Percentiles rank a stretch among this genome's conserved stretches.
Evolutionary conservation across 2,329 filamentous ascomycete genomes (phyloP).

Genomic region (Gnomoniopsis sp.): DNA sequence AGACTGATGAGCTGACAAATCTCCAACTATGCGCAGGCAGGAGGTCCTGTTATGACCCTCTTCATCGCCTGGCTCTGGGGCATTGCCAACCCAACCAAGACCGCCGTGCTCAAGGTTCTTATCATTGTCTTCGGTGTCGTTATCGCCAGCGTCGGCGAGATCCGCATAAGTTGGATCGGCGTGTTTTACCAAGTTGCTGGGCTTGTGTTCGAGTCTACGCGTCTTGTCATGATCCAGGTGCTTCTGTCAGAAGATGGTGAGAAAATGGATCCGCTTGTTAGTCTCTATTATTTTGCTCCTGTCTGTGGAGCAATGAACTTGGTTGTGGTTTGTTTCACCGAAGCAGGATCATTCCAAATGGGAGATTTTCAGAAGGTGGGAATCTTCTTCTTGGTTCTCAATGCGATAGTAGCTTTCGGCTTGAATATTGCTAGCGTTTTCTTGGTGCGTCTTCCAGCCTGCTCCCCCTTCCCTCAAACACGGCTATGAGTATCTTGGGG

Average conservation of each 20-base stretch:
- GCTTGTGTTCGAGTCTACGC: constrained; percentile 76
- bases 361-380: constrained; percentile 65
- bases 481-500: not conserved
- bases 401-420: constrained; percentile 75
- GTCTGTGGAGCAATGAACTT: constrained; percentile 81
- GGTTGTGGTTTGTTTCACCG: constrained; percentile 64
- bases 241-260: constrained; percentile 71
- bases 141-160: constrained; percentile 58
- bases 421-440: constrained; percentile 85
- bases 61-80: constrained; percentile 61
- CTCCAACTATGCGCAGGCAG: constrained; percentile 40
- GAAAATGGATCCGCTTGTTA: constrained; percentile 87
- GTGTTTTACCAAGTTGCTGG: constrained; percentile 70
- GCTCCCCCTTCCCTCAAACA: not conserved
- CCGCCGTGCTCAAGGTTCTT: constrained; percentile 44
- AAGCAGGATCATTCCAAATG: constrained; percentile 63
- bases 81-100: constrained; percentile 43
- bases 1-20: not conserved
- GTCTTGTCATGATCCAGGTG: constrained; percentile 81
- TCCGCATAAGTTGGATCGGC: constrained; percentile 63
- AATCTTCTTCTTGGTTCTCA: constrained; percentile 57
- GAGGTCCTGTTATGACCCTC: constrained; percentile 64
- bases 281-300: constrained; percentile 86
- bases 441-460: constrained; percentile 54
- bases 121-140: constrained; percentile 51